phyloP scores from a whole-genome alignment of 2,329 filamentous ascomycete species.

The Phaeosphaeriaceae sp. region DNA sequence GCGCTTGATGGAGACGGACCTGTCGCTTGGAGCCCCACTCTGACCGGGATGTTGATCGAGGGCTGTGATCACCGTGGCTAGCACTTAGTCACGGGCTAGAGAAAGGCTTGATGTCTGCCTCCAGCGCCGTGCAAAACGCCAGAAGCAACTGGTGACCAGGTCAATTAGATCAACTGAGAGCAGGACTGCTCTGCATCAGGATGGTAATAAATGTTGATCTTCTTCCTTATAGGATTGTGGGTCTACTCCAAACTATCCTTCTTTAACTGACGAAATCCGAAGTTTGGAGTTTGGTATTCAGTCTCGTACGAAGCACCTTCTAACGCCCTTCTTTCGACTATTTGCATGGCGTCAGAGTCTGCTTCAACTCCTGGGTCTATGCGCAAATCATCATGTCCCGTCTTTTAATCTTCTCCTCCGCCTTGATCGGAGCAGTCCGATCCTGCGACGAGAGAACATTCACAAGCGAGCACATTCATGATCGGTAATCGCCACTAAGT shows the following conservation, averaged over 20 bases:
- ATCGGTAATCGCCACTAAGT: neutral
- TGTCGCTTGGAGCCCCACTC: constrained; percentile 13
- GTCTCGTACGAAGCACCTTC: no score
- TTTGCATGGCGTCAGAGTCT: no score
- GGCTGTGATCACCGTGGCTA: neutral
- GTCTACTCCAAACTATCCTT: no score
- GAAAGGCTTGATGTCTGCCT: neutral
- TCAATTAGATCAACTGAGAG: no score
- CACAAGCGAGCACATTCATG: neutral
- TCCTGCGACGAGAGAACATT: neutral
- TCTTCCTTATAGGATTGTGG: no score
- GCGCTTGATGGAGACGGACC: constrained; percentile 18
- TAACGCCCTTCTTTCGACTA: no score
- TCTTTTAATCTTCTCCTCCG: neutral
- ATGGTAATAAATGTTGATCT: no score
- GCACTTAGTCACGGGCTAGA: constrained; percentile 16
- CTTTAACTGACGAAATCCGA: no score
- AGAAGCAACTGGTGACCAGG: no score
- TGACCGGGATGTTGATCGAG: neutral
- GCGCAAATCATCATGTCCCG: neutral
- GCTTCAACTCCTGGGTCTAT: neutral
- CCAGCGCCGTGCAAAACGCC: no score
- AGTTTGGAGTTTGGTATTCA: no score
- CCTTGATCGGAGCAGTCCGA: neutral
- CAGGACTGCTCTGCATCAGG: no score